Evolutionary conservation across 75 land plant genomes (phyloP).

Genomic region (Cupressus sempervirens): DNA sequence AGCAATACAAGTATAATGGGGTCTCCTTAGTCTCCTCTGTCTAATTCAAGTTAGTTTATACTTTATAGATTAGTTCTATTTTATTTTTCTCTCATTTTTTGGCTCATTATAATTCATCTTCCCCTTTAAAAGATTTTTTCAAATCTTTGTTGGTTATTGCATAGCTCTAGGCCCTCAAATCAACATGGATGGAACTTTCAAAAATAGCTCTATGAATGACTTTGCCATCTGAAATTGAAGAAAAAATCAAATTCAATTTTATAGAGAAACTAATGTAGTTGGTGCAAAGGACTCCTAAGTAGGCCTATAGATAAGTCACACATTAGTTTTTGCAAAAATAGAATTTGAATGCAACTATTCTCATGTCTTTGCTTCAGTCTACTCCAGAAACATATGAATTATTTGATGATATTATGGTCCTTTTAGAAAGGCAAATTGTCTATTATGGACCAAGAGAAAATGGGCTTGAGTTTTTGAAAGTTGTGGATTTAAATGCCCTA

Average conservation of each 20-base stretch:
- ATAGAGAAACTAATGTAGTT: too few relatives aligned
- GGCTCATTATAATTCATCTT: neutral
- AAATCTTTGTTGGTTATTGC: neutral
- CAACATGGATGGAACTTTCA: too few relatives aligned
- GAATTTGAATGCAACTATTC: too few relatives aligned
- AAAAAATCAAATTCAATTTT: too few relatives aligned
- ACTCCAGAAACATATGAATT: too few relatives aligned
- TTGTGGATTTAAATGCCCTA: conserved; percentile 38
- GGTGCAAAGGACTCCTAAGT: neutral
- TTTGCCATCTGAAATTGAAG: neutral
- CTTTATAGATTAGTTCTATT: neutral
- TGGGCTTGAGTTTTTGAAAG: conserved; percentile 64
- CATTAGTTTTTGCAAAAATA: neutral
- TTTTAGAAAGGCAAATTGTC: too few relatives aligned
- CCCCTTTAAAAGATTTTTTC: too few relatives aligned
- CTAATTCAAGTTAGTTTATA: too few relatives aligned
- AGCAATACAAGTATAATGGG: neutral
- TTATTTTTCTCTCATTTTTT: neutral
- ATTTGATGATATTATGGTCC: too few relatives aligned
- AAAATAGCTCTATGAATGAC: neutral
- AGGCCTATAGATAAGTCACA: neutral
- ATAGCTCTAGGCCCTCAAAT: neutral
- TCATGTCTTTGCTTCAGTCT: too few relatives aligned
- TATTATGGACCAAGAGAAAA: too few relatives aligned
- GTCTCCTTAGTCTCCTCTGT: neutral